Evolutionary conservation across 768 basidiomycete genomes (phyloP), one percentile per base, ranked within the genome.

Genomic region (Rossbeevera mucosa): DNA sequence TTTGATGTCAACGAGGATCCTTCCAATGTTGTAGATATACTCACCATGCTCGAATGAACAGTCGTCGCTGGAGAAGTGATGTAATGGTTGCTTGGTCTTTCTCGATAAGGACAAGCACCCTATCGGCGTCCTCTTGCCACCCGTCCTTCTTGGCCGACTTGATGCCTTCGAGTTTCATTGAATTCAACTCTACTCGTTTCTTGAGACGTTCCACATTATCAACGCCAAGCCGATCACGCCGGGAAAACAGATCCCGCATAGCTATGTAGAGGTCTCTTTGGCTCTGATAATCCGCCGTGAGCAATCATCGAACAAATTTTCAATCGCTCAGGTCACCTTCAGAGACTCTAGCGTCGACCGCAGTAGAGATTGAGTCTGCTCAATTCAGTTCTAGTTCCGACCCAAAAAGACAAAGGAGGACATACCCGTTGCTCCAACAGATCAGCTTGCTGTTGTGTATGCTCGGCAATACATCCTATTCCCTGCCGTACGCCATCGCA

Each of bases 211-310:
- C 93, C 2, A 93, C 91, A 57, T 88, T 84, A 63, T 97, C 95
- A 33, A 83, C 77, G 0, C 92, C 91, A 40, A 94, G 77, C n/a
- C 91, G 83, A 56, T 94, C 92, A 58, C 92, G 87, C 20, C 94
- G 83, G 48, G 85, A 75, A 64, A 94, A 88, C 7, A 95, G 76
- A 61, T 96, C 94, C 31, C 90, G 82, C 64, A 87, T 86, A 6
- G 92, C 86, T 46, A 93, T 74, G 65, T 93, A 94, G 7, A 97
- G 75, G 66, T 94, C 91, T 25, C 91, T 82, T 70, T 96, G 84
- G 43, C 72, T 72, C 82, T 93, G 72, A 41, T 30, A 40, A 54
- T 3, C 50, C 21, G 25, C 21, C 18, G 36, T 65, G 7, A 57
- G 50, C 41, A 38, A 47, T 46, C 21, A 30, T 47, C 56, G 58